phyloP scores from a whole-genome alignment of 805 yeast genomes.

The Yarrowia divulgata region DNA sequence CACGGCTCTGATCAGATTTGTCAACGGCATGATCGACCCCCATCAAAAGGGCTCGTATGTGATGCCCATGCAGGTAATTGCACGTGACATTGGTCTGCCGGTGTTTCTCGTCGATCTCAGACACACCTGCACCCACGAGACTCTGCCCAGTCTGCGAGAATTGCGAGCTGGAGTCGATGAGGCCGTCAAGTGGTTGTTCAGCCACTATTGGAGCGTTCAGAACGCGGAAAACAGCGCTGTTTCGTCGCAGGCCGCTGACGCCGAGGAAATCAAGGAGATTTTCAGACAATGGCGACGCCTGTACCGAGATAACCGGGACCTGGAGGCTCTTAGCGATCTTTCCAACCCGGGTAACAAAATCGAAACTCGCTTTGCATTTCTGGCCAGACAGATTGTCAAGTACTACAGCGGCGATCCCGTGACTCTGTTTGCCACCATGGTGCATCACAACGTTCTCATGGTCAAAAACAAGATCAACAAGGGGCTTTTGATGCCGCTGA shows the following conservation, averaged over 20 bases:
- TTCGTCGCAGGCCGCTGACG: neutral
- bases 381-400: conserved; percentile 2
- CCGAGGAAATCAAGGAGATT: conserved; percentile 13
- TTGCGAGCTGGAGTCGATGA: conserved; percentile 8
- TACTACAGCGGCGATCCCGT: neutral
- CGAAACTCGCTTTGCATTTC: conserved; percentile 1
- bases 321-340: neutral
- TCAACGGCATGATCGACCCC: conserved; percentile 35
- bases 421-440: conserved; percentile 21
- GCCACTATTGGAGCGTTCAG: conserved; percentile 1
- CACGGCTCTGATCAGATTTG: conserved; percentile 25
- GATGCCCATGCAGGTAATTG: conserved; percentile 34
- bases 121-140: conserved; percentile 36
- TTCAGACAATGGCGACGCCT: conserved; percentile 31
- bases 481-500: neutral
- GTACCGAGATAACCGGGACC: conserved; percentile 9
- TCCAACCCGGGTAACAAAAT: neutral
- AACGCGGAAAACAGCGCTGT: neutral
- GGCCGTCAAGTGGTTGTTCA: neutral
- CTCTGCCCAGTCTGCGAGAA: neutral
- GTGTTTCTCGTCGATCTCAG: conserved; percentile 20
- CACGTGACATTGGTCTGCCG: conserved; percentile 29
- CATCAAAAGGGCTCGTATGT: conserved; percentile 21
- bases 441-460: conserved; percentile 12
- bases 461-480: neutral